Conservation (phyloP, 495 filamentous ascomycete species). For the Trichoderma virens region DNA sequence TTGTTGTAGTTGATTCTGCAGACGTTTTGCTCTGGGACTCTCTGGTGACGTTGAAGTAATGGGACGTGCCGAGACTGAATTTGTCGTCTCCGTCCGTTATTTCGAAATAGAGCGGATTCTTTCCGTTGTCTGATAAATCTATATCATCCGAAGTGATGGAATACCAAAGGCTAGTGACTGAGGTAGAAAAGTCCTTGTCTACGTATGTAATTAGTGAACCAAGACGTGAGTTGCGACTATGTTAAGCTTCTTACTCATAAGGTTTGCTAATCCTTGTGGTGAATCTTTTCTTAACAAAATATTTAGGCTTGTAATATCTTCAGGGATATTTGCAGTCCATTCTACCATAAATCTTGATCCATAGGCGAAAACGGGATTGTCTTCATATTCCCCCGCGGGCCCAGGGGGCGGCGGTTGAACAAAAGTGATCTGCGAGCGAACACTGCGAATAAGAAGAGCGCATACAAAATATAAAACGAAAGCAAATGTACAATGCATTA, state of each 20-base stretch:
- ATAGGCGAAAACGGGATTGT: neutral
- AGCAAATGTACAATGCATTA: neutral
- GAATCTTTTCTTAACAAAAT: neutral
- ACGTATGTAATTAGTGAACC: neutral
- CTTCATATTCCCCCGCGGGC: neutral
- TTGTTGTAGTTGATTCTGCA: neutral
- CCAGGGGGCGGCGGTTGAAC: neutral
- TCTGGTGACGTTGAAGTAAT: neutral
- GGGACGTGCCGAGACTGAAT: neutral
- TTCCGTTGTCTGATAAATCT: neutral
- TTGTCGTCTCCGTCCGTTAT: neutral
- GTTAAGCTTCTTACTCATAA: neutral
- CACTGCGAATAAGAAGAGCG: neutral
- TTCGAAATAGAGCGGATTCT: neutral
- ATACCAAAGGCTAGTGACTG: neutral
- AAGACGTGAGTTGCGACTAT: neutral
- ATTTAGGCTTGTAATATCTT: neutral
- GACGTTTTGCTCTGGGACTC: neutral
- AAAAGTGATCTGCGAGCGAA: neutral
- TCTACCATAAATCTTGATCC: neutral
- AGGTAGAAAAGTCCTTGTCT: neutral
- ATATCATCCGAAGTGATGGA: neutral
- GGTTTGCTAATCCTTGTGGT: neutral
- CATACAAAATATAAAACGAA: neutral
- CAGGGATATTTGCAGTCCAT: neutral